Conservation (phyloP, 2,329 filamentous ascomycete genomes). For the Colletotrichum cuscutae region DNA sequence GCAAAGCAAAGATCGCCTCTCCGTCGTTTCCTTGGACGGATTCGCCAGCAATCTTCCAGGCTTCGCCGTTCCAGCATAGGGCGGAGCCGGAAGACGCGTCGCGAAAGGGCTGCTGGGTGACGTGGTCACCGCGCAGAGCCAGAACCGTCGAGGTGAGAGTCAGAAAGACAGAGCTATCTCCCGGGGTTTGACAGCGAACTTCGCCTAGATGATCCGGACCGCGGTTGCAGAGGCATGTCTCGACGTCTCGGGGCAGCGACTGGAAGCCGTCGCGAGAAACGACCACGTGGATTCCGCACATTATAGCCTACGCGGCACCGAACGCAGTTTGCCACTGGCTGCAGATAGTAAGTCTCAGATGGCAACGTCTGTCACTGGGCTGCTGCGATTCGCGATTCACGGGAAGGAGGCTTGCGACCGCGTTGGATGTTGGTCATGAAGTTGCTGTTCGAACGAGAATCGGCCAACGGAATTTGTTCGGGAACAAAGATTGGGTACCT, state of each 20-base stretch:
- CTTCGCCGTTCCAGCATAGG: slow-evolving; percentile 98
- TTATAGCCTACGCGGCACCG: slow-evolving; percentile 40
- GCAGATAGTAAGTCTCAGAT: not conserved
- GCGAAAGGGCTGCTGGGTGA: slow-evolving; percentile 79
- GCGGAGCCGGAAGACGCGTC: slow-evolving; percentile 67
- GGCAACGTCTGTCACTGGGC: not conserved
- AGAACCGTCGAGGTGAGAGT: slow-evolving; percentile 86
- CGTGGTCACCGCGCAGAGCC: slow-evolving; percentile 80
- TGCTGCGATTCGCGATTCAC: not conserved
- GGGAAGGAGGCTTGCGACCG: not conserved
- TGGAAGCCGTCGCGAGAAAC: slow-evolving; percentile 52
- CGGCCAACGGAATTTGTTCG: not conserved
- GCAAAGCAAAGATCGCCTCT: slow-evolving; percentile 70
- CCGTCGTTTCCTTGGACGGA: slow-evolving; percentile 82
- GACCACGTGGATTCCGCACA: slow-evolving; percentile 71
- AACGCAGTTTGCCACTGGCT: no score
- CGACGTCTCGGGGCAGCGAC: slow-evolving; percentile 50
- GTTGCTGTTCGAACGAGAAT: not conserved
- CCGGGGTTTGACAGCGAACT: slow-evolving; percentile 42
- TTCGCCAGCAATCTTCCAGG: slow-evolving; percentile 77
- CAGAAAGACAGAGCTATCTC: slow-evolving; percentile 54
- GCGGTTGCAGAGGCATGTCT: slow-evolving; percentile 61
- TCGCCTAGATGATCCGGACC: slow-evolving; percentile 69
- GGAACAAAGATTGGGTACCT: not conserved
- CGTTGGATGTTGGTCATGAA: not conserved